Conservation (phyloP, 345 rosid genomes). For the Passiflora organensis region DNA sequence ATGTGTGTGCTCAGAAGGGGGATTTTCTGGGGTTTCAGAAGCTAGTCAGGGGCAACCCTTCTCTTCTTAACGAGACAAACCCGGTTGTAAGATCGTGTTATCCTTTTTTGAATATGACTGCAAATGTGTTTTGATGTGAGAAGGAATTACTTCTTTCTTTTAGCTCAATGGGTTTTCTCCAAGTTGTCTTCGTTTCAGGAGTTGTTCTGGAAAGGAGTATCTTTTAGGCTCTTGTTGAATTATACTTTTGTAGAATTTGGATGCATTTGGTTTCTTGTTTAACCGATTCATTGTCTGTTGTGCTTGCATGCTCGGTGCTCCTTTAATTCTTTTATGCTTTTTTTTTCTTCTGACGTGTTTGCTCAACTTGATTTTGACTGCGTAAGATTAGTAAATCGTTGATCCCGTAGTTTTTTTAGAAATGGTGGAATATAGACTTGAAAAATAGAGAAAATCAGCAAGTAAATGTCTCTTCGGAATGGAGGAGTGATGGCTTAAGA, state of each 20-base stretch:
- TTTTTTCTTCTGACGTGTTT: neutral
- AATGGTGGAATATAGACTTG: slow-evolving; percentile 3
- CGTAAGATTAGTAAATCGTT: no score
- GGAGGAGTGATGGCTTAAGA: neutral
- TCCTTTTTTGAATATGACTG: neutral
- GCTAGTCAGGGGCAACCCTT: slow-evolving; percentile 59
- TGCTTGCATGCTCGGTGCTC: neutral
- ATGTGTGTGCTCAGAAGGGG: slow-evolving; percentile 79
- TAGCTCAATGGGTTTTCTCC: neutral
- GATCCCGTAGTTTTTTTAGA: no score
- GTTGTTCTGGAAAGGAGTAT: no score
- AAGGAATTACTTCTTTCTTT: neutral
- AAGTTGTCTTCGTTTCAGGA: neutral
- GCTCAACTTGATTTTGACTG: neutral
- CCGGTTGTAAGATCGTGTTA: slow-evolving; percentile 58
- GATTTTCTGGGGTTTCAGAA: slow-evolving; percentile 62
- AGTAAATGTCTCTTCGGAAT: neutral
- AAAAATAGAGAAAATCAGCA: neutral
- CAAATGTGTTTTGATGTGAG: neutral
- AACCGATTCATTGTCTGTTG: slow-evolving; percentile 1
- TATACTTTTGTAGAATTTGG: slow-evolving; percentile 1
- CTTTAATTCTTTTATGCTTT: neutral
- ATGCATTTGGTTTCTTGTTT: slow-evolving; percentile 4
- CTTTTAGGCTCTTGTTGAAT: neutral
- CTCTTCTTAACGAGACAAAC: slow-evolving; percentile 81